Percentiles rank a stretch among this genome's conserved stretches.
These are phyloP conservation scores for Sphaerulina populicola DNA, from an alignment of 2,329 filamentous ascomycete genomes.

Conservation along the genomic window DNA sequence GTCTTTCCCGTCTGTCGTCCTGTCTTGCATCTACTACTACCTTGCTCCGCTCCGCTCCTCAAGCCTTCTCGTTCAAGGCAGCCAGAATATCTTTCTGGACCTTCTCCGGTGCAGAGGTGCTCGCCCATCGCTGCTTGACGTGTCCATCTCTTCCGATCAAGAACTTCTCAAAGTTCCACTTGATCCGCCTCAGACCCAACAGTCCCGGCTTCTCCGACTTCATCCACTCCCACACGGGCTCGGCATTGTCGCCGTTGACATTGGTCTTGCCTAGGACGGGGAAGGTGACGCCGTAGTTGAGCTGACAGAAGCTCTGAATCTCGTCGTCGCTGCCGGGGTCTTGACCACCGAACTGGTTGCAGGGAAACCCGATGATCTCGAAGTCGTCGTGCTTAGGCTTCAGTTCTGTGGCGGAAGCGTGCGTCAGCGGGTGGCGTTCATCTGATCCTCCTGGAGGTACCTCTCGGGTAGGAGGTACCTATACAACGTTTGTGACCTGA, in stretches of 20 bases:
- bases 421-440: not conserved
- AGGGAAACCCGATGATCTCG: slow-evolving; percentile 87
- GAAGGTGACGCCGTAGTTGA: slow-evolving; percentile 92
- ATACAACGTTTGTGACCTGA: too few species aligned
- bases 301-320: slow-evolving; percentile 63
- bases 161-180: slow-evolving; percentile 99
- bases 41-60: not conserved
- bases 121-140: slow-evolving; percentile 80
- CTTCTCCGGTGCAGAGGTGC: slow-evolving; percentile 73
- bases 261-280: slow-evolving; percentile 86
- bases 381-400: slow-evolving; percentile 65
- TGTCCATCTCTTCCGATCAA: slow-evolving; percentile 75
- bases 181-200: slow-evolving; percentile 79
- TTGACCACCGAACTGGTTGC: slow-evolving; percentile 92
- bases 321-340: slow-evolving; percentile 69
- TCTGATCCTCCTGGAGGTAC: not conserved
- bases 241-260: slow-evolving; percentile 78
- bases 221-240: slow-evolving; percentile 70
- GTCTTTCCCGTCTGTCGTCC: not conserved
- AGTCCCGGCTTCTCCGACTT: slow-evolving; percentile 67
- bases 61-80: slow-evolving; percentile 21
- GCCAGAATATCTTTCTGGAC: slow-evolving; percentile 53
- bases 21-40: not conserved
- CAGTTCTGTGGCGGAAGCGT: slow-evolving; percentile 38
- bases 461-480: too few species aligned